phyloP scores from a whole-genome alignment of 73 alveolate genomes.

The Paramecium primaurelia region DNA sequence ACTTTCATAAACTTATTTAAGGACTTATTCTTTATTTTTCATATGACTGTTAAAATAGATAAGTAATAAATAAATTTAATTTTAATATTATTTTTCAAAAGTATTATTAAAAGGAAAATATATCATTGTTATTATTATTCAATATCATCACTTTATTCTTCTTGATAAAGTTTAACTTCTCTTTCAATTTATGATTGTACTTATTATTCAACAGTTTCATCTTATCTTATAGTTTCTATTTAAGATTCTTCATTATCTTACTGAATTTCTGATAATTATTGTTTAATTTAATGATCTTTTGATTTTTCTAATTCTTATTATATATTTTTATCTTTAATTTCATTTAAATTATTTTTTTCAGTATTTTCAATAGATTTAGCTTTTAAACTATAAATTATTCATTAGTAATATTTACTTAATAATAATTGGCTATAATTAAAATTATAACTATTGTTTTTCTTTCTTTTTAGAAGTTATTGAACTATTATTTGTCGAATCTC shows the following conservation, averaged over 20 bases:
- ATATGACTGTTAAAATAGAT: conserved; percentile 5
- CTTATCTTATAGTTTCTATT: background rate
- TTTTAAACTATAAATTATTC: background rate
- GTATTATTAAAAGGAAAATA: background rate
- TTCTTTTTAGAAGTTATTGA: background rate
- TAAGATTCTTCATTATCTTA: background rate
- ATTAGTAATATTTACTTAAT: background rate
- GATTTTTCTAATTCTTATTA: background rate
- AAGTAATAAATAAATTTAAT: background rate
- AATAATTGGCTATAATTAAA: background rate
- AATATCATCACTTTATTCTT: background rate
- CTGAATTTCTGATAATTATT: background rate
- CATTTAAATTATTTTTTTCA: background rate
- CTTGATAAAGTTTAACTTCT: background rate
- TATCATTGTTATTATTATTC: background rate
- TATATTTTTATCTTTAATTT: background rate
- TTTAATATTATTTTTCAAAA: background rate
- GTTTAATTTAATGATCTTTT: background rate
- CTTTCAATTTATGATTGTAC: background rate
- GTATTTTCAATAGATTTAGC: background rate
- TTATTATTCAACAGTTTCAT: background rate
- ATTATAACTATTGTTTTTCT: background rate
- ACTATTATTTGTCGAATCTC: background rate
- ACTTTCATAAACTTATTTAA: conserved; percentile 44
- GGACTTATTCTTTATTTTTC: conserved; percentile 23